phyloP scores from a whole-genome alignment of 2,329 filamentous ascomycete genomes.

The Corinectria fuckeliana region DNA sequence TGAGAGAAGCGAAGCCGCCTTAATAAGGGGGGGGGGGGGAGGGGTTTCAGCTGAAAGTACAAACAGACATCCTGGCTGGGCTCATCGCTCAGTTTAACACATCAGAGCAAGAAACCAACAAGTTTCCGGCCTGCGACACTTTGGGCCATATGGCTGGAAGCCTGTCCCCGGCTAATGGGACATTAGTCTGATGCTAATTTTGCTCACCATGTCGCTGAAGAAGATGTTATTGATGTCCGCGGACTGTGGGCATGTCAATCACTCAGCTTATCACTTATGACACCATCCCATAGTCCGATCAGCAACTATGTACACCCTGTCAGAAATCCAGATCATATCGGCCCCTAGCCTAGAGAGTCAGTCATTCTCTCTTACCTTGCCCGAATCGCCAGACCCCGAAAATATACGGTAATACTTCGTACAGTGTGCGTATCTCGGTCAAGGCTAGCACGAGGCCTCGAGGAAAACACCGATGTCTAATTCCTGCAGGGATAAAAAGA shows the following conservation, averaged over 20 bases:
- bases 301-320: not conserved
- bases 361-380: slow-evolving; percentile 9
- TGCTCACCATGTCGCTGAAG: not conserved
- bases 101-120: slow-evolving; percentile 8
- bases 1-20: slow-evolving; percentile 11
- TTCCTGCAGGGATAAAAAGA: slow-evolving; percentile 7
- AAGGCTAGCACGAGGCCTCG: slow-evolving; percentile 5
- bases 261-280: slow-evolving; percentile 27
- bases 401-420: slow-evolving; percentile 7
- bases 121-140: not conserved
- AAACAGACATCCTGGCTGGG: slow-evolving; percentile 2
- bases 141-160: not conserved
- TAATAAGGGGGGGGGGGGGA: not conserved
- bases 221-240: slow-evolving; percentile 4
- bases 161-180: too few relatives aligned
- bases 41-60: slow-evolving; percentile 8
- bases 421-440: not conserved
- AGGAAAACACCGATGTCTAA: slow-evolving; percentile 9
- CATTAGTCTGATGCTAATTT: not conserved
- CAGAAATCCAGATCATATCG: not conserved
- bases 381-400: slow-evolving; percentile 4
- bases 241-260: slow-evolving; percentile 11
- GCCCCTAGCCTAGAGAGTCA: slow-evolving; percentile 2
- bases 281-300: slow-evolving; percentile 11
- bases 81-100: slow-evolving; percentile 11